Evolutionary conservation across 192 early-diverging fungal genomes (phyloP).

Genomic region (Haplosporangium gracile): DNA sequence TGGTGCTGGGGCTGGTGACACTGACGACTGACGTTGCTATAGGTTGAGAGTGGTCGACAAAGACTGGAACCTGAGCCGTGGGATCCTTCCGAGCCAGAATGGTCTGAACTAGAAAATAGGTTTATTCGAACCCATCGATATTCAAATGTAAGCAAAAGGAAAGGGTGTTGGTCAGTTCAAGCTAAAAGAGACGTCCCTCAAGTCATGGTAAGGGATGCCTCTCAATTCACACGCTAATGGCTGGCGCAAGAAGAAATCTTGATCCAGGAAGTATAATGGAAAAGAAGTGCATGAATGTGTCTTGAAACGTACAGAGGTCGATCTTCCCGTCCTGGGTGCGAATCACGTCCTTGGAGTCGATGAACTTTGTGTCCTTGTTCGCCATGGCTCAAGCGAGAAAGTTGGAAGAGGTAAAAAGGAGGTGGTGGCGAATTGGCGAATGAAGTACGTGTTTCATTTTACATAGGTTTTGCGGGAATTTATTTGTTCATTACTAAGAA

Average conservation of each 20-base stretch:
- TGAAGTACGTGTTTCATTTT: too few relatives aligned
- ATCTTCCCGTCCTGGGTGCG: slow-evolving; percentile 27
- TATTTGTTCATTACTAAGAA: too few relatives aligned
- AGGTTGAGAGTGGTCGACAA: background rate
- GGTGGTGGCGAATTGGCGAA: too few relatives aligned
- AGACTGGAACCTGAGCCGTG: slow-evolving; percentile 20
- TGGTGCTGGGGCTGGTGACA: background rate
- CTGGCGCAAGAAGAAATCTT: background rate
- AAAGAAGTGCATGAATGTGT: too few relatives aligned
- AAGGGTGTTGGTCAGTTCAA: background rate
- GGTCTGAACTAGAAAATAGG: slow-evolving; percentile 9
- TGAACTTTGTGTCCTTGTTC: slow-evolving; percentile 4
- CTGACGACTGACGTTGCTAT: background rate
- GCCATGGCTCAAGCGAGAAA: background rate
- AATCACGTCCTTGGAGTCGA: slow-evolving; percentile 15
- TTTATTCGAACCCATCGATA: background rate
- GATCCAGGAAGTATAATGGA: too few relatives aligned
- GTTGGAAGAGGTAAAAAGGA: too few relatives aligned
- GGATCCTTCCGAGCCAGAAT: slow-evolving; percentile 35
- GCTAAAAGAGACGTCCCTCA: background rate
- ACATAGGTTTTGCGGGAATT: too few relatives aligned
- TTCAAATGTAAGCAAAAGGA: background rate
- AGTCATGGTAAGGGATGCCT: background rate
- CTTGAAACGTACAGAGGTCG: slow-evolving; percentile 22
- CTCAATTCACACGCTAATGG: background rate